A percentile compares a stretch with the other conserved stretches of the same genome.
These are phyloP conservation scores for Ophiostoma ips DNA, from an alignment of 2,329 filamentous ascomycete genomes.

Conservation along the genomic window DNA sequence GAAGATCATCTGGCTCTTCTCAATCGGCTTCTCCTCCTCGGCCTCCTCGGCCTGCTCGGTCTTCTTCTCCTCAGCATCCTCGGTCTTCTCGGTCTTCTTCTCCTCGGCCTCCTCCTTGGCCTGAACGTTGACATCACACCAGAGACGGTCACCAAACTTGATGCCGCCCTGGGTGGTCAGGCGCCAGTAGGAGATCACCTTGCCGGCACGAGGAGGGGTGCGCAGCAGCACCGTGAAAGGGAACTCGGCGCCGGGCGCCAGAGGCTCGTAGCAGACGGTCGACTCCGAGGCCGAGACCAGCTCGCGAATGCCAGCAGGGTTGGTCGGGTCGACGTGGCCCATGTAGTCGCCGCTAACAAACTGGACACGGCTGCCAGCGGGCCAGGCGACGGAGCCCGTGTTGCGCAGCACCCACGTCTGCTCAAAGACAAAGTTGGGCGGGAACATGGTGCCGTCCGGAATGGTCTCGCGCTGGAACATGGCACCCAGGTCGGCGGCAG, in stretches of 20 bases:
- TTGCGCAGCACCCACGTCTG: constrained; percentile 91
- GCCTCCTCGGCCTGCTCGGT: constrained; percentile 4
- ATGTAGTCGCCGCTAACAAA: constrained; percentile 93
- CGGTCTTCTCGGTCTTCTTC: constrained; percentile 29
- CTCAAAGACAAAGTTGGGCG: constrained; percentile 60
- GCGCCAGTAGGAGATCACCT: constrained; percentile 91
- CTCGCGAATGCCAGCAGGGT: constrained; percentile 63
- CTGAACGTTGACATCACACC: constrained; percentile 77
- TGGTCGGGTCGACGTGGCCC: constrained; percentile 73
- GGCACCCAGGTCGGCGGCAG: constrained; percentile 29
- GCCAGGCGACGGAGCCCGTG: constrained; percentile 66
- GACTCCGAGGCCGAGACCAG: constrained; percentile 71
- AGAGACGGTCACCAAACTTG: constrained; percentile 84
- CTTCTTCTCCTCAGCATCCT: constrained; percentile 29
- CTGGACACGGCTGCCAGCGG: constrained; percentile 75
- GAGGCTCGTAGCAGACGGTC: constrained; percentile 54
- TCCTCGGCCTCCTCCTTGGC: constrained; percentile 20
- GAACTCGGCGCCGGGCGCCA: constrained; percentile 61
- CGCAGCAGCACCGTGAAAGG: constrained; percentile 77
- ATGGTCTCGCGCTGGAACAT: constrained; percentile 68
- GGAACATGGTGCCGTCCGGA: constrained; percentile 59
- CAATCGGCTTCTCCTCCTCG: constrained; percentile 39
- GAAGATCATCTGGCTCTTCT: constrained; percentile 75
- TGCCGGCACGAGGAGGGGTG: constrained; percentile 62
- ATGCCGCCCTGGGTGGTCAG: constrained; percentile 66